Evolutionary conservation across 176 grass and related monocot species (phyloP), one percentile per base, ranked within the genome.

Genomic region (Oryza coarctata): DNA sequence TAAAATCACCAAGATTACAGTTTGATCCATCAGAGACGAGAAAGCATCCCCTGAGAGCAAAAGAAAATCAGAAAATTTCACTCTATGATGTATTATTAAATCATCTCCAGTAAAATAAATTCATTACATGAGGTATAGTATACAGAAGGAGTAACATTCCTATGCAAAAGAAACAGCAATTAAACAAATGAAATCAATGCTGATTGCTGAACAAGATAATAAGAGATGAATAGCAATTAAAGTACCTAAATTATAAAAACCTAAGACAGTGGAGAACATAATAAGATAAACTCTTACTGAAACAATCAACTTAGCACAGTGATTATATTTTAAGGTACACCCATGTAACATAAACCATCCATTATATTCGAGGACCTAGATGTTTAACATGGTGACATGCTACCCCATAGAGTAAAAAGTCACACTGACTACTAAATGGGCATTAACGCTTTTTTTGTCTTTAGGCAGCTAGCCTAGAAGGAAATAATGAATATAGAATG

Each of bases 31-130:
- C 9, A 6, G 10, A 18, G 50, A 80, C 49, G 70, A 30, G 5
- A 63, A 84, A 69, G 30, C 12, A 70, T 52, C 87, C 87, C 82
- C 87, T 88, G 75, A 50, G 55, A 33, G 36, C 12, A 68, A 50
- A 31, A 1, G 10, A 70, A 62, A 39, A 6, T 57, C 7, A 66
- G 61, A 68, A 39, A 7, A 67, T 60, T 63, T 11, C 12, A 73
- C 5, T 31, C 4, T 30, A 82, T 20, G 6, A 72, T 23, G 69
- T 73, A 72, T 6, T 29, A 47, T 71, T 25, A 71, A 77, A 71
- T 44, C 12, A 10, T 43, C 22, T 13, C 0, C 10, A 67, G 40
- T 13, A 45, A 50, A 33, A 0, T 22, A 49, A 44, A 71, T 28
- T 52, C 20, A 66, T 49, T 65, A 66, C 31, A 83, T 79, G 9